These are phyloP conservation scores for Didymellaceae sp. DNA, from an alignment of 2,329 filamentous ascomycete genomes.

Conservation along the genomic window DNA sequence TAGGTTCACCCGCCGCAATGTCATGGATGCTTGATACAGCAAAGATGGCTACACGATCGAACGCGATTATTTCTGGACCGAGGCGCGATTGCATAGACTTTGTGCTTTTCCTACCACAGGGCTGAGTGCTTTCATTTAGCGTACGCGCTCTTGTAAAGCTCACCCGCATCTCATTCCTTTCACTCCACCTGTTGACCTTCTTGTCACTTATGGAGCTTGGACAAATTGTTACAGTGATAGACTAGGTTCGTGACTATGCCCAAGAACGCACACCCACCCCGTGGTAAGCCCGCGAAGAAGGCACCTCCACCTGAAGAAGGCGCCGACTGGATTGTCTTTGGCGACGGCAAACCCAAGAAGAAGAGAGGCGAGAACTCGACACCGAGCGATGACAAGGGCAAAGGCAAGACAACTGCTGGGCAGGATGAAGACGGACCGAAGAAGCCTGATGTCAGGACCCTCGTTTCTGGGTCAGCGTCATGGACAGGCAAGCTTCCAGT, in stretches of 20 bases:
- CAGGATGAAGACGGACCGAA: slow-evolving; percentile 55
- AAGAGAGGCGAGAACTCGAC: slow-evolving; percentile 40
- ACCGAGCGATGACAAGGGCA: slow-evolving; percentile 37
- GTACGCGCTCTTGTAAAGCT: slow-evolving; percentile 23
- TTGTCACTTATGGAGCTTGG: slow-evolving; percentile 16
- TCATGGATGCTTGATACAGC: slow-evolving; percentile 2
- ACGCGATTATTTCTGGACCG: neutral
- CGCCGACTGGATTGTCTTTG: slow-evolving; percentile 58
- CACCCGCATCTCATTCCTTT: slow-evolving; percentile 6
- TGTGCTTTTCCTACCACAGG: neutral
- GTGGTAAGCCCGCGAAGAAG: slow-evolving; percentile 51
- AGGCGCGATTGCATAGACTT: neutral
- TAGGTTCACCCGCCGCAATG: slow-evolving; percentile 14
- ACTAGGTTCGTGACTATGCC: slow-evolving; percentile 47
- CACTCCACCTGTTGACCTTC: neutral
- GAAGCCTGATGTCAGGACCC: slow-evolving; percentile 69
- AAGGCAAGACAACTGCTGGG: slow-evolving; percentile 39
- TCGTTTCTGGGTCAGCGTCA: slow-evolving; percentile 92
- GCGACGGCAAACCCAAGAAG: slow-evolving; percentile 53
- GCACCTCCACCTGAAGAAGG: slow-evolving; percentile 54
- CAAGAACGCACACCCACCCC: slow-evolving; percentile 58
- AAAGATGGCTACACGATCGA: slow-evolving; percentile 16
- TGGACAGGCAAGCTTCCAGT: slow-evolving; percentile 98
- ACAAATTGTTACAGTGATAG: slow-evolving; percentile 1
- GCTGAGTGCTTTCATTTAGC: slow-evolving; percentile 26